These are phyloP conservation scores for Penicillium sp. DNA, from an alignment of 2,329 filamentous ascomycete species.

Conservation along the genomic window DNA sequence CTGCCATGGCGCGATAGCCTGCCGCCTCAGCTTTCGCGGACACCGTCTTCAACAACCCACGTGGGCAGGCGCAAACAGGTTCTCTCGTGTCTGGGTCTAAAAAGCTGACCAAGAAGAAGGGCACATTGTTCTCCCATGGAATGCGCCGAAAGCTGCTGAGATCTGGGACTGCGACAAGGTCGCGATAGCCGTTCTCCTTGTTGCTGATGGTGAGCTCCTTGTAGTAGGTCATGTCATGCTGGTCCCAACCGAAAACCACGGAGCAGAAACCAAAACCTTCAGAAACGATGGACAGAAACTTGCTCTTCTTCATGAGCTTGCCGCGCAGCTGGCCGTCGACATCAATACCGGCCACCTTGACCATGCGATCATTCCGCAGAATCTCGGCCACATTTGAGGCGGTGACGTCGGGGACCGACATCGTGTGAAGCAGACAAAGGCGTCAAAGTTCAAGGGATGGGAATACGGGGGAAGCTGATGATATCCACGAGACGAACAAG, in stretches of 20 bases:
- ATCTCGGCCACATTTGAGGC: constrained; percentile 66
- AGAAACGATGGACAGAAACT: constrained; percentile 81
- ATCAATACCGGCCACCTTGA: constrained; percentile 87
- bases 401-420: constrained; percentile 48
- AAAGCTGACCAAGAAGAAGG: constrained; percentile 84
- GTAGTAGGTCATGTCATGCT: constrained; percentile 91
- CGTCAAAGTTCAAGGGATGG: neutral
- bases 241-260: constrained; percentile 94
- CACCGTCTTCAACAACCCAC: constrained; percentile 71
- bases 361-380: constrained; percentile 71
- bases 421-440: neutral
- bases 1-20: constrained; percentile 84
- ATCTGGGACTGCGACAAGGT: constrained; percentile 81
- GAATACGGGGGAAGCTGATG: neutral
- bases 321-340: constrained; percentile 85
- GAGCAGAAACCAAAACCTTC: constrained; percentile 92
- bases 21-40: constrained; percentile 67
- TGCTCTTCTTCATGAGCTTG: constrained; percentile 89
- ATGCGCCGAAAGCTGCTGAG: constrained; percentile 77
- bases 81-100: constrained; percentile 74
- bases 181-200: constrained; percentile 85
- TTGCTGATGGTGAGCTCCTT: constrained; percentile 85
- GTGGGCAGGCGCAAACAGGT: constrained; percentile 76
- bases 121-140: constrained; percentile 86
- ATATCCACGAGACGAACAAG: neutral